Evolutionary conservation across 345 rosid genomes (phyloP).

Genomic region (Psidium friedrichsthalianum): DNA sequence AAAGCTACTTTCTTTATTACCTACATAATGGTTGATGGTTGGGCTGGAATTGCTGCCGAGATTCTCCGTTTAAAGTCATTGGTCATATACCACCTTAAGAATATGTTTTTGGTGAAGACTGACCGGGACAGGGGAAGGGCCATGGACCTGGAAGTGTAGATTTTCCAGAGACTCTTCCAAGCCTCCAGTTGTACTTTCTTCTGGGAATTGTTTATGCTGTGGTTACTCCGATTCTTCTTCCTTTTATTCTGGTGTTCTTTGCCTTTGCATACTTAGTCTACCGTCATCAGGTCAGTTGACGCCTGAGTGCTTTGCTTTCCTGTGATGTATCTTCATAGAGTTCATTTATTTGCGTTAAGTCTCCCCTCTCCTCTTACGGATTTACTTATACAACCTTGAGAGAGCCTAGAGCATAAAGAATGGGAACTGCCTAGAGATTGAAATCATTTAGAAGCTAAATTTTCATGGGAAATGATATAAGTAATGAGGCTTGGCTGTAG

Average conservation of each 20-base stretch:
- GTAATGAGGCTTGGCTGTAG: background rate
- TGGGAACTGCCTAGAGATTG: background rate
- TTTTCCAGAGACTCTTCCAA: conserved; percentile 78
- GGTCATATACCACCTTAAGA: conserved; percentile 85
- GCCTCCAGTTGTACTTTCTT: conserved; percentile 88
- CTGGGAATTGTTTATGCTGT: conserved; percentile 91
- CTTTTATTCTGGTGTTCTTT: conserved; percentile 82
- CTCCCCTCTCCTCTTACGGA: background rate
- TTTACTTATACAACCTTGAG: background rate
- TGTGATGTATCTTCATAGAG: background rate
- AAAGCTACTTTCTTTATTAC: conserved; percentile 95
- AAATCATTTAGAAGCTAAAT: background rate
- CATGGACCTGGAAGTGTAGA: conserved; percentile 80
- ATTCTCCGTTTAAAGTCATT: conserved; percentile 79
- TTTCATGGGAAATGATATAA: background rate
- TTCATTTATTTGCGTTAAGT: background rate
- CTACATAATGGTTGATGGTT: conserved; percentile 94
- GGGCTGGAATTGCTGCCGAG: conserved; percentile 97
- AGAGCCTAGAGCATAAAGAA: background rate
- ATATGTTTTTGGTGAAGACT: conserved; percentile 86
- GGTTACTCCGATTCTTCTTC: conserved; percentile 92
- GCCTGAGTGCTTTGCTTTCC: background rate
- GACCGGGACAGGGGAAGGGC: conserved; percentile 71
- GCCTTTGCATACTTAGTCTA: conserved; percentile 90
- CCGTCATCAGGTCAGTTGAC: conserved; percentile 83